phyloP scores from a whole-genome alignment of 352 stramenopile species.

The Thraustochytrium striatum region DNA sequence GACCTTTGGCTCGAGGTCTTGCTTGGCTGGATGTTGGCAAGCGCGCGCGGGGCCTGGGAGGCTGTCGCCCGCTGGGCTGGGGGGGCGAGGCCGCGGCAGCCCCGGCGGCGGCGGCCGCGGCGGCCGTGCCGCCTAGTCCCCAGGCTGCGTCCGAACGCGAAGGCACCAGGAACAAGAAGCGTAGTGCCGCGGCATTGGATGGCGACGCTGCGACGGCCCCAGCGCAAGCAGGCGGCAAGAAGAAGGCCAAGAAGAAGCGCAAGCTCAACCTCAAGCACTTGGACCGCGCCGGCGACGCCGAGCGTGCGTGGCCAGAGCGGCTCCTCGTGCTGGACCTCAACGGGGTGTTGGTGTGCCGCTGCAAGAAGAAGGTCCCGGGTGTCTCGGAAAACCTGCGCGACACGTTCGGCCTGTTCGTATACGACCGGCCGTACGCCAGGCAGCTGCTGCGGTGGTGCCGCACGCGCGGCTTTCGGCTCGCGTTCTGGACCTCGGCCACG shows the following conservation, averaged over 20 bases:
- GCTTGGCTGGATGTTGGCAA: too few relatives aligned
- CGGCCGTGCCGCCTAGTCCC: too few relatives aligned
- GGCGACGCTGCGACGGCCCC: too few relatives aligned
- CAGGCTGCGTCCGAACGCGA: too few relatives aligned
- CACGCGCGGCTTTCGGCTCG: background rate
- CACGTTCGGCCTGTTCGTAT: background rate
- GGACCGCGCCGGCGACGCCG: background rate
- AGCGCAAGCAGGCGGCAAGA: too few relatives aligned
- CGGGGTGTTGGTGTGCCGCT: background rate
- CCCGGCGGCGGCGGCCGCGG: too few relatives aligned
- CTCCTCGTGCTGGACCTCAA: slow-evolving; percentile 35
- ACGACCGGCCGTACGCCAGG: slow-evolving; percentile 21
- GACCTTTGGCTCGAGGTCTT: too few relatives aligned
- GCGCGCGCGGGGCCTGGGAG: too few relatives aligned
- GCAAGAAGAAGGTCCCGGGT: background rate
- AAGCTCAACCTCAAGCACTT: slow-evolving; percentile 21
- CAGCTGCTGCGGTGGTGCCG: slow-evolving; percentile 22
- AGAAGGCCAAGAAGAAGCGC: slow-evolving; percentile 24
- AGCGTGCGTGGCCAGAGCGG: background rate
- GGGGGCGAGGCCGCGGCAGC: too few relatives aligned
- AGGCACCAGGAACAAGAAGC: too few relatives aligned
- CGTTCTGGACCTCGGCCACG: slow-evolving; percentile 26
- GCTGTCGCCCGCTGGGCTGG: too few relatives aligned
- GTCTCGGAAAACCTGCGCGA: slow-evolving; percentile 6
- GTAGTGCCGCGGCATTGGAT: too few relatives aligned